Percentiles rank a stretch among this genome's conserved stretches.
Evolutionary conservation across 2,329 filamentous ascomycete species (phyloP).

Genomic region (Colletotrichum sp.): DNA sequence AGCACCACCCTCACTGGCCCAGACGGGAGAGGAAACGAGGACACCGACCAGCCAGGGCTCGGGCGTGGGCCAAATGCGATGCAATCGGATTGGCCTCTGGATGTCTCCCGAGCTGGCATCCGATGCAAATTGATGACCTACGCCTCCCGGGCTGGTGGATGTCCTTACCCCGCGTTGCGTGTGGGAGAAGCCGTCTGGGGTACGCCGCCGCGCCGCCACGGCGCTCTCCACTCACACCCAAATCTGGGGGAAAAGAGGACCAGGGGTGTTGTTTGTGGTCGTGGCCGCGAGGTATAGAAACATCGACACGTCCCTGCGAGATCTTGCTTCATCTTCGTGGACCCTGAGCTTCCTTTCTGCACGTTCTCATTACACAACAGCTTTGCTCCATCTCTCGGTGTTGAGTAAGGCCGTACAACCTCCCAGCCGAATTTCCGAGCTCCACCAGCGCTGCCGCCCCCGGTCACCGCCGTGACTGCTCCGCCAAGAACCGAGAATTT

Average conservation of each 20-base stretch:
- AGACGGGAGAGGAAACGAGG: neutral
- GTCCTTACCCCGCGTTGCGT: constrained; percentile 9
- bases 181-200: constrained; percentile 7
- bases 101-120: neutral
- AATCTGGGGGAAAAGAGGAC: neutral
- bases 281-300: neutral
- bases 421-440: neutral
- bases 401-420: neutral
- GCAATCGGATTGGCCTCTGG: neutral
- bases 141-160: constrained; percentile 4
- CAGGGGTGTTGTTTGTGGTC: neutral
- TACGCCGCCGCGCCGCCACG: neutral
- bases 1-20: neutral
- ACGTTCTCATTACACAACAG: neutral
- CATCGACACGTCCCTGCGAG: neutral
- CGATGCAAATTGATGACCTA: neutral
- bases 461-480: neutral
- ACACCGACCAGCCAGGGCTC: neutral
- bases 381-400: neutral
- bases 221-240: neutral
- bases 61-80: neutral
- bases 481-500: neutral
- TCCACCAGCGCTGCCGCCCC: neutral
- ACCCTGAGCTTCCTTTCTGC: neutral
- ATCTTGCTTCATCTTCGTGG: neutral